These are phyloP conservation scores for Talaromyces atroroseus DNA, from an alignment of 2,329 filamentous ascomycete species.

Conservation along the genomic window DNA sequence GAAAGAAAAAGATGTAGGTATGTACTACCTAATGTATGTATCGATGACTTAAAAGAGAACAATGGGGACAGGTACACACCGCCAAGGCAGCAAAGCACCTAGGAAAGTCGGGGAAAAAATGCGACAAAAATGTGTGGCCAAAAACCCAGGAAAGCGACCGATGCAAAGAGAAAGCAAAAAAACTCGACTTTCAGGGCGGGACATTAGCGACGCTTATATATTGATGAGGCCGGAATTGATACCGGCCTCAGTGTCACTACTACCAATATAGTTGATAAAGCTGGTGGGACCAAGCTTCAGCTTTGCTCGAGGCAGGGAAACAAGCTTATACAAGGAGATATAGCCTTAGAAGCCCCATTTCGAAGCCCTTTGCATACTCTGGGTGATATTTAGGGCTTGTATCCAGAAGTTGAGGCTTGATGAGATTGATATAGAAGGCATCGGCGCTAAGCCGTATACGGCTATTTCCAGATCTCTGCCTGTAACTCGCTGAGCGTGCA, in stretches of 20 bases:
- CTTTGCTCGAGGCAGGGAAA: conserved; percentile 21
- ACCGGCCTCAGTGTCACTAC: conserved; percentile 33
- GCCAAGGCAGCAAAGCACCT: conserved; percentile 12
- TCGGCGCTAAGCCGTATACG: conserved; percentile 10
- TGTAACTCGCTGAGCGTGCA: background rate
- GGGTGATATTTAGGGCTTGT: background rate
- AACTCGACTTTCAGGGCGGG: conserved; percentile 22
- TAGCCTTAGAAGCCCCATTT: background rate
- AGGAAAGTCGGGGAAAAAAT: conserved; percentile 18
- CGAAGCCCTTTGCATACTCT: background rate
- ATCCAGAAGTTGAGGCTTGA: background rate
- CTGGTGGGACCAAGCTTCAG: conserved; percentile 13
- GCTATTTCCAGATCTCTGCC: background rate
- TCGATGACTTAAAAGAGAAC: background rate
- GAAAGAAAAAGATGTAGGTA: background rate
- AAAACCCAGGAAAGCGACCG: conserved; percentile 6
- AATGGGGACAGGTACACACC: background rate
- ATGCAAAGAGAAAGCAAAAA: conserved; percentile 17
- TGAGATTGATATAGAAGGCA: background rate
- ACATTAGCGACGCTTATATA: conserved; percentile 38
- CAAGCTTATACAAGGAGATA: conserved; percentile 1
- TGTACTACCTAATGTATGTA: background rate
- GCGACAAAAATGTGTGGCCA: conserved; percentile 1
- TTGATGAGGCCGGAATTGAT: conserved; percentile 42
- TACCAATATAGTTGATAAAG: conserved; percentile 8